Percentiles rank a stretch among this genome's conserved stretches.
Evolutionary conservation across 129 eudicot species (phyloP).

Genomic region (Silybum marianum): DNA sequence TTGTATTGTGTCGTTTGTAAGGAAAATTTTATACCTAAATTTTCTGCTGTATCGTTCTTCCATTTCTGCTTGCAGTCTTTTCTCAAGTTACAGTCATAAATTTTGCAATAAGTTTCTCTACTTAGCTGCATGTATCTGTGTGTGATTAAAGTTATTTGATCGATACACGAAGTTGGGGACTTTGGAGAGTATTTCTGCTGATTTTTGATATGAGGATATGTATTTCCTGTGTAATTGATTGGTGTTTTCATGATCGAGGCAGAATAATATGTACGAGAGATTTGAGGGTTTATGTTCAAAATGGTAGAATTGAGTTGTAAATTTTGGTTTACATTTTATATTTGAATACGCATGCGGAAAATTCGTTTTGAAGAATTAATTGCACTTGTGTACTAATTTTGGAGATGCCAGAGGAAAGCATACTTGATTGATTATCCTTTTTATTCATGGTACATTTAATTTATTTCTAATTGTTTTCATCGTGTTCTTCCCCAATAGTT

Average conservation of each 20-base stretch:
- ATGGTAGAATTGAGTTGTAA: neutral
- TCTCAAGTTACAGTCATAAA: neutral
- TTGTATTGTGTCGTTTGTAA: neutral
- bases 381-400: neutral
- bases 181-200: neutral
- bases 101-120: neutral
- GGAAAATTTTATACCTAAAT: neutral
- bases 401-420: neutral
- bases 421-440: neutral
- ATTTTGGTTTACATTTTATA: neutral
- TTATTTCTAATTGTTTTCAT: neutral
- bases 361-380: neutral
- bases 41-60: neutral
- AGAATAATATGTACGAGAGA: neutral
- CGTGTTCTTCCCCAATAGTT: neutral
- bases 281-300: neutral
- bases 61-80: neutral
- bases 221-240: neutral
- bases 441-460: neutral
- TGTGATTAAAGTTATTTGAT: neutral
- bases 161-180: neutral
- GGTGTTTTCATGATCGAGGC: neutral
- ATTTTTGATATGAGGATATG: neutral
- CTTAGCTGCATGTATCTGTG: neutral
- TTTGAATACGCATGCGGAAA: neutral